Conservation (phyloP, 495 filamentous ascomycete genomes). For the Penicillium crystallinum region DNA sequence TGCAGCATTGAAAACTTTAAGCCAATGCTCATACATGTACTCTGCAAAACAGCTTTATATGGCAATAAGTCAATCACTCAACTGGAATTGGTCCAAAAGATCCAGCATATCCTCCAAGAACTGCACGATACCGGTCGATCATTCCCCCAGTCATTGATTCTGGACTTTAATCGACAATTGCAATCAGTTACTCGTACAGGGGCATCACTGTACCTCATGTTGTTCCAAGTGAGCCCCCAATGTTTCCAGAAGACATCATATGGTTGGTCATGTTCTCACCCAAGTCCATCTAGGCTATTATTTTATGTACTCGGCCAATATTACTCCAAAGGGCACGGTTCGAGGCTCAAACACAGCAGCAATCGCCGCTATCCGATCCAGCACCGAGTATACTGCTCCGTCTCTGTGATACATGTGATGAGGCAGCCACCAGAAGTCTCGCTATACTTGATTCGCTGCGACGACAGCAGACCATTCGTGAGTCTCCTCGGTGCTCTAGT, state of each 20-base stretch:
- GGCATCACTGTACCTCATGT: slow-evolving; percentile 18
- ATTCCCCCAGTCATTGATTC: slow-evolving; percentile 9
- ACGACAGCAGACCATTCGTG: slow-evolving; percentile 17
- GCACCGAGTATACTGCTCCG: slow-evolving; percentile 7
- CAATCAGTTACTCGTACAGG: slow-evolving; percentile 17
- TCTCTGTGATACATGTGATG: slow-evolving; percentile 21
- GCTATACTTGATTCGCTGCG: slow-evolving; percentile 15
- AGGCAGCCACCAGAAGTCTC: slow-evolving; percentile 19
- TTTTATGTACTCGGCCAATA: slow-evolving; percentile 20
- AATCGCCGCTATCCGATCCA: neutral
- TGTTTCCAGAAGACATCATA: neutral
- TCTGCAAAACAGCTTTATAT: slow-evolving; percentile 18
- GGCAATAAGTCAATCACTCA: slow-evolving; percentile 20
- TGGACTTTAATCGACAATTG: slow-evolving; percentile 18
- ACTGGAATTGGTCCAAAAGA: slow-evolving; percentile 14
- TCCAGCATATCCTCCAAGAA: slow-evolving; percentile 17
- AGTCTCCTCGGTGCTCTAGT: neutral
- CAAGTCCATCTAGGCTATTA: slow-evolving; percentile 11
- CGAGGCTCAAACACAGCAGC: slow-evolving; percentile 8
- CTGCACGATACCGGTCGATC: slow-evolving; percentile 15
- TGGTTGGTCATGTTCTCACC: neutral
- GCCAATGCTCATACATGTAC: neutral
- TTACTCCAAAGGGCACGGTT: slow-evolving; percentile 17
- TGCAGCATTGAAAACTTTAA: neutral
- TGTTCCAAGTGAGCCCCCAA: slow-evolving; percentile 18